These are phyloP conservation scores for Azolla pinnata DNA, from an alignment of 75 land plant species.

Conservation along the genomic window DNA sequence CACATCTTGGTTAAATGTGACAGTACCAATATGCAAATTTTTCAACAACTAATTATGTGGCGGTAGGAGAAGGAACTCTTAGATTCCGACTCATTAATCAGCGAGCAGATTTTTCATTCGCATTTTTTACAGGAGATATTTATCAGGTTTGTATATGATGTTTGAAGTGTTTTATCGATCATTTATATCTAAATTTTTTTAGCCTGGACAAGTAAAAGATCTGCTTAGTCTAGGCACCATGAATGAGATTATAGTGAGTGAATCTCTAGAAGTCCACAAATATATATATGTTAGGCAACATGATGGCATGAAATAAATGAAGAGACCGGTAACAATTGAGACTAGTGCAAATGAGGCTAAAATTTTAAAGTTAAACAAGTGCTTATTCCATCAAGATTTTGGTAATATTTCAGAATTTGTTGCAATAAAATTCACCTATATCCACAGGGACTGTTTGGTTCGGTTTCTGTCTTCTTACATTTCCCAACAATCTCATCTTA, in stretches of 20 bases:
- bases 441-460: no score
- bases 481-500: no score
- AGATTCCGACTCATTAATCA: constrained; percentile 81
- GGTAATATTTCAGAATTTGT: no score
- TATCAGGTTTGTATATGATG: constrained; percentile 36
- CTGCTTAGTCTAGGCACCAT: neutral
- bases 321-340: no score
- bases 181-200: neutral
- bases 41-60: constrained; percentile 33
- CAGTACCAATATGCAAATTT: constrained; percentile 92
- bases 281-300: neutral
- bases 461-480: no score
- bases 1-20: constrained; percentile 5
- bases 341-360: no score
- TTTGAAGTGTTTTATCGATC: neutral
- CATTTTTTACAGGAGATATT: constrained; percentile 76
- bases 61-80: constrained; percentile 52
- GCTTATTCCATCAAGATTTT: no score
- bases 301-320: no score
- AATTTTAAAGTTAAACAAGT: no score
- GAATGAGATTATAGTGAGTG: neutral
- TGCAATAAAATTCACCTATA: no score
- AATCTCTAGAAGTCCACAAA: neutral
- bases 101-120: constrained; percentile 80
- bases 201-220: neutral